A percentile compares a stretch with the other conserved stretches of the same genome.
phyloP scores from a whole-genome alignment of 129 eudicot genomes.

The Daucus carota region DH1_v3.0 NC_030384.2:47490001-47490500 shows the following conservation, averaged over 20 bases:
- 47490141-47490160: not conserved
- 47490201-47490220: not conserved
- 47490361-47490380: not conserved
- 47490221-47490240: not conserved
- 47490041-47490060: not conserved
- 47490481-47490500: not conserved
- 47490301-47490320: constrained; percentile 23
- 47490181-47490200: not conserved
- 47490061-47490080: not conserved
- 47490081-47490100: not conserved
- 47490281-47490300: constrained; percentile 34
- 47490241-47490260: constrained; percentile 70
- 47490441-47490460: not conserved
- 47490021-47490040: constrained; percentile 14
- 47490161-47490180: not conserved
- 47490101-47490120: not conserved
- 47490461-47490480: not conserved
- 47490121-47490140: not conserved
- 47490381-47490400: constrained; percentile 18
- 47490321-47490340: constrained; percentile 21
- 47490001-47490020: constrained; percentile 95
- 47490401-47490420: constrained; percentile 19
- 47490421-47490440: constrained; percentile 23
- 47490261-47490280: constrained; percentile 21
- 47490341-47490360: constrained; percentile 17